A percentile compares a stretch with the other conserved stretches of the same genome.
Conservation (phyloP, 495 filamentous ascomycete species). For the Penicillium nucicola region DNA sequence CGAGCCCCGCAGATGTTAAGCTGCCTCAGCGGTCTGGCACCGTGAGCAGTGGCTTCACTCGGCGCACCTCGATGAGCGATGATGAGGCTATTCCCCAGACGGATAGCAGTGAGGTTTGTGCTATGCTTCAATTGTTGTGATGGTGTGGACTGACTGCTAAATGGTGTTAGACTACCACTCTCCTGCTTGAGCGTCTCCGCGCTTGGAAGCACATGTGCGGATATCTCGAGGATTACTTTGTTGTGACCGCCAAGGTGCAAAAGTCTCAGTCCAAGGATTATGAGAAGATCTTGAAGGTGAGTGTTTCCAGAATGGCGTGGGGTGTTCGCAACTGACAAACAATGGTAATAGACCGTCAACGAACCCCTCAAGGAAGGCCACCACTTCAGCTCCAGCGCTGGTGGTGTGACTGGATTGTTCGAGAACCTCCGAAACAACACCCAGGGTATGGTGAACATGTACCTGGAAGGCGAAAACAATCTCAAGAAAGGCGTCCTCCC, state of each 20-base stretch:
- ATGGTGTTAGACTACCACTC: conserved; percentile 58
- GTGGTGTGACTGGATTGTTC: conserved; percentile 83
- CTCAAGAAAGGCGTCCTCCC: conserved; percentile 81
- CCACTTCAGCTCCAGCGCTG: conserved; percentile 84
- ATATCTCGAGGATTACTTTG: conserved; percentile 87
- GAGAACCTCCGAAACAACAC: conserved; percentile 92
- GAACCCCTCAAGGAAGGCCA: conserved; percentile 82
- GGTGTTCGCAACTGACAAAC: neutral
- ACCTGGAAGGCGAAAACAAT: conserved; percentile 82
- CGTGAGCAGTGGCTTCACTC: conserved; percentile 42
- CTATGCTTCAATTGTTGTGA: neutral
- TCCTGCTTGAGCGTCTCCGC: conserved; percentile 79
- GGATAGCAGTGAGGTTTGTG: conserved; percentile 71
- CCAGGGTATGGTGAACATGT: conserved; percentile 82
- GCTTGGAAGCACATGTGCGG: conserved; percentile 94
- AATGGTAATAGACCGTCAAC: conserved; percentile 62
- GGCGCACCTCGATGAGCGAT: conserved; percentile 40
- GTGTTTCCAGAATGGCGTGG: conserved; percentile 4
- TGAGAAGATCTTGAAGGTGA: conserved; percentile 86
- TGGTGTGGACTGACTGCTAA: conserved; percentile 5
- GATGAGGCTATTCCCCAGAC: conserved; percentile 72
- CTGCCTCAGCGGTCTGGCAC: conserved; percentile 59
- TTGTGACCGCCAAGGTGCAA: conserved; percentile 76
- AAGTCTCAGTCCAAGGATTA: conserved; percentile 88
- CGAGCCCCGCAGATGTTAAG: conserved; percentile 35